Conservation (phyloP, 2,329 filamentous ascomycete species). For the Colletotrichum tanaceti region DNA sequence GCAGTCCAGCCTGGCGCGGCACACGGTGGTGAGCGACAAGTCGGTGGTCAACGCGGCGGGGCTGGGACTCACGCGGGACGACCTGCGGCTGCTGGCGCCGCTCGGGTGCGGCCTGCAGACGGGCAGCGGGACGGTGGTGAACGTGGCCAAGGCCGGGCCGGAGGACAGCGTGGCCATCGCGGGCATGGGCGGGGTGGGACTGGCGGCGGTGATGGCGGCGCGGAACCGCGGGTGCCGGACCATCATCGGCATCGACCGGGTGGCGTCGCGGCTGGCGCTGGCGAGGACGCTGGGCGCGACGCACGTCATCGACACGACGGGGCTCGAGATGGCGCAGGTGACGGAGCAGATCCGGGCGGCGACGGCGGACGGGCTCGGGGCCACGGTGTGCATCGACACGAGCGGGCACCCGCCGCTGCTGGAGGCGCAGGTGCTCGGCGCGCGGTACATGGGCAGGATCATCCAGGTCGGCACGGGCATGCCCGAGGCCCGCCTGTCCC, state of each 20-base stretch:
- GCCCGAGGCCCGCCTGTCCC: slow-evolving; percentile 53
- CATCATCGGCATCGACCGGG: slow-evolving; percentile 47
- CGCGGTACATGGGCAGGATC: slow-evolving; percentile 59
- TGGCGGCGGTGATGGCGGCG: slow-evolving; percentile 51
- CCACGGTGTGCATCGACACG: slow-evolving; percentile 61
- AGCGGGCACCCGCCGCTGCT: slow-evolving; percentile 57
- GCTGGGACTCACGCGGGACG: slow-evolving; percentile 23
- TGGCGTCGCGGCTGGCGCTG: slow-evolving; percentile 38
- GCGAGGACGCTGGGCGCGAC: slow-evolving; percentile 50
- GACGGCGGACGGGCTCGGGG: slow-evolving; percentile 59
- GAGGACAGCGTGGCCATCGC: slow-evolving; percentile 47
- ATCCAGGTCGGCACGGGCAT: slow-evolving; percentile 62
- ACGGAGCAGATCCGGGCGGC: slow-evolving; percentile 49
- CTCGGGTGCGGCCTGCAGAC: slow-evolving; percentile 54
- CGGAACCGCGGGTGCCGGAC: slow-evolving; percentile 44
- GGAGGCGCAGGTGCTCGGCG: slow-evolving; percentile 54
- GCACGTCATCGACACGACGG: slow-evolving; percentile 45
- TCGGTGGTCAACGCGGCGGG: slow-evolving; percentile 45
- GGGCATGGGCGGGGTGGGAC: slow-evolving; percentile 51
- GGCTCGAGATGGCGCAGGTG: slow-evolving; percentile 44
- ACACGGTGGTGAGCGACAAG: slow-evolving; percentile 47
- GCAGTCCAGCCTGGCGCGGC: slow-evolving; percentile 49
- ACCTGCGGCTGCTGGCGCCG: slow-evolving; percentile 48
- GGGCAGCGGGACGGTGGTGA: slow-evolving; percentile 51
- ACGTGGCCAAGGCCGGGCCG: slow-evolving; percentile 46